Evolutionary conservation across 495 filamentous ascomycete species (phyloP).

Genomic region (Neurospora sublineolata): DNA sequence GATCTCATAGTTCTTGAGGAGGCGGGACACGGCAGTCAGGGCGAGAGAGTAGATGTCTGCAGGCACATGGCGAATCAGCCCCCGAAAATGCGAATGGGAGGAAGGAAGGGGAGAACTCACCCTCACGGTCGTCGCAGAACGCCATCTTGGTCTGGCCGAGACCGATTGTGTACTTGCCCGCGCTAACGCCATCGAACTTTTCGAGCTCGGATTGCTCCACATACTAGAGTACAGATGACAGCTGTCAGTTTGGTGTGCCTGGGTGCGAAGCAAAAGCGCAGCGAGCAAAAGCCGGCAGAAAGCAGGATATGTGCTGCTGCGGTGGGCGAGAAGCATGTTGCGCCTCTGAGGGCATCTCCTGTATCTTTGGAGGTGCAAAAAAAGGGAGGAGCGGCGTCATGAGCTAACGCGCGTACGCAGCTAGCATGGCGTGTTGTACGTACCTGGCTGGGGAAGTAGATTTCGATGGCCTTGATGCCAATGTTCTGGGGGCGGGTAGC

Average conservation of each 20-base stretch:
- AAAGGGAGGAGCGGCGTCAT: neutral
- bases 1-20: conserved; percentile 87
- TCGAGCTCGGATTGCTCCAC: conserved; percentile 93
- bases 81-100: conserved; percentile 6
- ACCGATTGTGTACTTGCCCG: conserved; percentile 98
- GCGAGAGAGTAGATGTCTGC: conserved; percentile 96
- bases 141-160: conserved; percentile 99
- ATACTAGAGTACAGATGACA: conserved; percentile 47
- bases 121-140: conserved; percentile 98
- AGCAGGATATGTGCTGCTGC: neutral
- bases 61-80: conserved; percentile 15
- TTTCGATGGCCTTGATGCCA: conserved; percentile 99
- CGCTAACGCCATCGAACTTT: conserved; percentile 92
- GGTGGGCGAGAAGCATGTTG: neutral
- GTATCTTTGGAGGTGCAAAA: neutral
- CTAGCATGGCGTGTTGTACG: conserved; percentile 16
- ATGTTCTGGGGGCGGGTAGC: conserved; percentile 85
- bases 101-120: conserved; percentile 41
- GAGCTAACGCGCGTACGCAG: neutral
- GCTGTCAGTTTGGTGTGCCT: conserved; percentile 19
- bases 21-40: conserved; percentile 77
- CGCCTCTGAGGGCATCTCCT: neutral
- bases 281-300: neutral
- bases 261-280: neutral
- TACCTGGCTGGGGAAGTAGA: conserved; percentile 96